These are phyloP conservation scores for Hyparrhenia diplandra DNA, from an alignment of 176 grass and related monocot genomes.

Conservation along the genomic window DNA sequence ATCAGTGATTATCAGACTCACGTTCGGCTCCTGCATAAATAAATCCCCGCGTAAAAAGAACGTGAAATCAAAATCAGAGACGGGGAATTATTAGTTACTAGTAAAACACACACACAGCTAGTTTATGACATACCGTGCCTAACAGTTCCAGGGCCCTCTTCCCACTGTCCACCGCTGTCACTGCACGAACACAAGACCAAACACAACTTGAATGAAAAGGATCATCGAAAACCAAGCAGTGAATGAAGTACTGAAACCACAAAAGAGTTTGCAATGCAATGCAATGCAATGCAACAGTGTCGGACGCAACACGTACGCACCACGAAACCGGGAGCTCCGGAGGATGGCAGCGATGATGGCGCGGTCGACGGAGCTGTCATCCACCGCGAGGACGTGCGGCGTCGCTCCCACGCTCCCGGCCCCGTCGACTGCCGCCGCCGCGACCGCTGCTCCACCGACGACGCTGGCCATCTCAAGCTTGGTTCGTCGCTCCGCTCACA, in stretches of 20 bases:
- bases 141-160: constrained; percentile 84
- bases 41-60: no score
- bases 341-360: constrained; percentile 74
- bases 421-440: neutral
- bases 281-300: neutral
- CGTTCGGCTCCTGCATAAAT: constrained; percentile 61
- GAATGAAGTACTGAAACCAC: neutral
- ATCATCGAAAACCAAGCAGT: no score
- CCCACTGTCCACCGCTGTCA: constrained; percentile 84
- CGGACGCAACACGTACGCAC: constrained; percentile 11
- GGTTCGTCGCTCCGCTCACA: neutral
- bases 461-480: constrained; percentile 24
- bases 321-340: constrained; percentile 59
- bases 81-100: neutral
- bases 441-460: neutral
- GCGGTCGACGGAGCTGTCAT: constrained; percentile 84
- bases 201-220: neutral
- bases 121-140: constrained; percentile 39
- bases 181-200: constrained; percentile 29
- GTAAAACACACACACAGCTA: neutral
- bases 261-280: neutral
- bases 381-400: constrained; percentile 75
- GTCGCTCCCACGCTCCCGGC: neutral
- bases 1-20: constrained; percentile 94
- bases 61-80: neutral